Evolutionary conservation across 768 basidiomycete species (phyloP).

Genomic region (Gymnopilus dilepis): DNA sequence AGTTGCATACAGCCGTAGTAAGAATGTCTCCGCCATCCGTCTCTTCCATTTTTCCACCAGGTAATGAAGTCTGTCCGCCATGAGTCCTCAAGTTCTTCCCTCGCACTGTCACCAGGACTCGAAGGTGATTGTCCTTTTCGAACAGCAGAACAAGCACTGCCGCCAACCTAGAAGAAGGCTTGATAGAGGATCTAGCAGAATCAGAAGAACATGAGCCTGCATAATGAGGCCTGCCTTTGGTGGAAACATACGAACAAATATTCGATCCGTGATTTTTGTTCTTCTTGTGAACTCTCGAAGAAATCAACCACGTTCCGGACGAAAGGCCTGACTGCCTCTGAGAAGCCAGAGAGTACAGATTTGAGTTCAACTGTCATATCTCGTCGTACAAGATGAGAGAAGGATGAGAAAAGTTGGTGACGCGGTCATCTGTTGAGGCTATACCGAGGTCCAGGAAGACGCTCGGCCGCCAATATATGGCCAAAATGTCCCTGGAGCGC

Average conservation of each 20-base stretch:
- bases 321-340: constrained; percentile 16
- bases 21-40: constrained; percentile 58
- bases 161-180: constrained; percentile 50
- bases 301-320: constrained; percentile 44
- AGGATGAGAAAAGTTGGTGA: neutral
- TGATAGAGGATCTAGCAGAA: constrained; percentile 4
- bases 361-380: neutral
- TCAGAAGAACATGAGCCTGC: neutral
- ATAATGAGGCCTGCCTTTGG: neutral
- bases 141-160: constrained; percentile 80
- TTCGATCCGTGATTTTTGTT: constrained; percentile 31
- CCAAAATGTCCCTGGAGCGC: no score
- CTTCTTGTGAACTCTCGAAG: constrained; percentile 26
- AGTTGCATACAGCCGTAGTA: constrained; percentile 66
- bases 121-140: constrained; percentile 61
- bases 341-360: constrained; percentile 2
- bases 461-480: no score
- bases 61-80: constrained; percentile 80
- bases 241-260: constrained; percentile 54
- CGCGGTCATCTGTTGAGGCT: no score
- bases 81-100: constrained; percentile 72
- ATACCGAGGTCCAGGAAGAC: constrained; percentile 5
- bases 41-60: constrained; percentile 80
- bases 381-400: neutral
- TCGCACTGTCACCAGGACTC: constrained; percentile 84